phyloP scores from a whole-genome alignment of 2,329 filamentous ascomycete species.

The Phialocephala subalpina region DNA sequence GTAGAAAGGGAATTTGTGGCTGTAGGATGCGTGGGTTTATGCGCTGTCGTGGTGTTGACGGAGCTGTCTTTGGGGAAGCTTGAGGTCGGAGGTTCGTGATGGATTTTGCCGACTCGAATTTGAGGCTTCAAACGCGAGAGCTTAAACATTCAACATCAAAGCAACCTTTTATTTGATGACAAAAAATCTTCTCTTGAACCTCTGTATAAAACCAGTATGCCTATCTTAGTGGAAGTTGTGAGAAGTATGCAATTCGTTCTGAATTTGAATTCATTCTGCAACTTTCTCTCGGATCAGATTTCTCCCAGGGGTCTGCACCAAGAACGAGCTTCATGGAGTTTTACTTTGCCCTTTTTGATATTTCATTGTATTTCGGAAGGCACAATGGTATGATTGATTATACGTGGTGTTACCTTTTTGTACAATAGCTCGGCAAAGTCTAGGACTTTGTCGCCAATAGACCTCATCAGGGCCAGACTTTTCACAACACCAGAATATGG shows the following conservation, averaged over 20 bases:
- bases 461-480: too few relatives aligned
- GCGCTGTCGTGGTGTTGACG: not conserved
- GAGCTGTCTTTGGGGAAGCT: not conserved
- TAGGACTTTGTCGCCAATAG: too few relatives aligned
- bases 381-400: too few relatives aligned
- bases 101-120: constrained; percentile 5
- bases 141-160: not conserved
- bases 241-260: not conserved
- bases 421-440: too few relatives aligned
- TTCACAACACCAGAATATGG: too few relatives aligned
- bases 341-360: too few relatives aligned
- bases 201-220: not conserved
- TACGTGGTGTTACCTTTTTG: too few relatives aligned
- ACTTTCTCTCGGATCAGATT: too few relatives aligned
- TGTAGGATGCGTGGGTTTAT: not conserved
- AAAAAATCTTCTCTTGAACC: not conserved
- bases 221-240: not conserved
- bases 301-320: too few relatives aligned
- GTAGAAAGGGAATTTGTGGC: not conserved
- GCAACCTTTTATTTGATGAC: not conserved
- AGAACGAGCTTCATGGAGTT: too few relatives aligned
- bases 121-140: not conserved
- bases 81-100: constrained; percentile 10
- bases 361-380: too few relatives aligned
- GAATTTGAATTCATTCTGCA: too few relatives aligned